Base-by-base conservation (phyloP, 495 filamentous ascomycete species). In the Penicillium angulare region DNA sequence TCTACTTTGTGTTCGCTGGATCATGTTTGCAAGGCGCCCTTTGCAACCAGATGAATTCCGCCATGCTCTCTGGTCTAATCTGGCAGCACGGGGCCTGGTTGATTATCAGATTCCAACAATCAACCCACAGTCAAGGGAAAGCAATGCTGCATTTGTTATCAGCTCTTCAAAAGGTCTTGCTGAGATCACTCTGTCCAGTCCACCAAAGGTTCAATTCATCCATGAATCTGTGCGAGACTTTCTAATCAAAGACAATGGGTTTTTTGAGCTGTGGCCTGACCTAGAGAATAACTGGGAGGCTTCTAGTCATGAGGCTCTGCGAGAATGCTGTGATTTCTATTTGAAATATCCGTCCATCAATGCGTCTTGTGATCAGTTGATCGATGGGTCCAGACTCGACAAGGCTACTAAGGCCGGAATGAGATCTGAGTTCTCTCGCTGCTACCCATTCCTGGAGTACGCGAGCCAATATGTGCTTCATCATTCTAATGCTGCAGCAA, bases 221-320 rank as follows among this genome's bases (percentile, higher is more conserved):
- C 74, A 79, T 50, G 73, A 78, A 57, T 76, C 74, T 1, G 75
- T 77, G 3, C 60, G 64, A 9, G 72, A 75, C 42, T 76, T 68
- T 21, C 60, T 79, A 5, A 10, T 75, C 5, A 67, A 71, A 50
- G 64, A 72, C 16, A 56, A 63, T 15, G 75, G 77, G 0, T 34
- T 78, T 0, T 27, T 52, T 12, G 48, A 61, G 16, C 5, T 78
- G 5, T 74, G 61, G 69, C 59, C 63, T 12, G 62, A 66, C 0
- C 36, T 68, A 38, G 53, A 43, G 15, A 7, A 23, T 0, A 53
- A 68, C 31, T 58, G 63, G 2, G 26, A 57, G 31, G 44, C 49
- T n/a, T 16, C 21, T 39, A 66, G 67, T 49, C 71, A 78, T 44
- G 65, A 72, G 1, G 45, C 22, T 17, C 53, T 76, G 6, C 68